Evolutionary conservation across 2,329 filamentous ascomycete species (phyloP), one percentile per base, ranked within the genome.

Genomic region (Trichoderma citrinoviride): DNA sequence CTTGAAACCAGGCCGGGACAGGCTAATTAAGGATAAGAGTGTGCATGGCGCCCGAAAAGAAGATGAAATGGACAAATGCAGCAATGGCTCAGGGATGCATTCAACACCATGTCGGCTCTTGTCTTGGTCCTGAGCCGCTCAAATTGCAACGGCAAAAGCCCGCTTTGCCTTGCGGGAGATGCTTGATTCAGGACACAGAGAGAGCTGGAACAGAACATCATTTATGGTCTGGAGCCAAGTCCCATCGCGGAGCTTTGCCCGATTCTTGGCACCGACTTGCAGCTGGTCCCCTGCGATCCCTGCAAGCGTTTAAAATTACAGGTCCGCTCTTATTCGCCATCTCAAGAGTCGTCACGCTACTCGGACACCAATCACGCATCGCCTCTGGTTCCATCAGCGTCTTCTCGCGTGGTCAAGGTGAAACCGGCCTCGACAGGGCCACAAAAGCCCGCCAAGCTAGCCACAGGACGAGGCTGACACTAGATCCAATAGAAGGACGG

Each of bases 261-360:
- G 50, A 25, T 54, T 61, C 55, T 60, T 65, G 62, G 55, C 54
- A 25, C 40, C 55, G 17, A 49, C 61, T 64, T 44, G n/a, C 53
- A 64, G 19, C 33, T 41, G 15, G 44, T 44, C 46, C 54, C 62
- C 54, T 29, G 29, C 41, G 23, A 53, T 61, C 61, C 61, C 61
- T 64, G 61, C 61, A 57, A 64, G 52, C 46, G 19, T 52, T 57
- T 64, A 54, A 61, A 41, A 61, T 65, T 65, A 47, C 46, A 61
- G 63, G 55, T 62, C 49, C 63, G 57, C 55, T 65, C 37, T 47
- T 27, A 46, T 65, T 46, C 40, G 56, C 46, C 37, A 61, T 52
- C 40, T 29, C 23, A 7, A 40, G 12, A 37, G 37, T 61, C 44
- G 53, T 64, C 53, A 44, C 61, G 49, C 61, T 57, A 57, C 25